Percentiles rank a stretch among this genome's conserved stretches.
These are phyloP conservation scores for Vitis labrusca DNA, from an alignment of 164 flowering plant species.

Conservation along the genomic window DNA sequence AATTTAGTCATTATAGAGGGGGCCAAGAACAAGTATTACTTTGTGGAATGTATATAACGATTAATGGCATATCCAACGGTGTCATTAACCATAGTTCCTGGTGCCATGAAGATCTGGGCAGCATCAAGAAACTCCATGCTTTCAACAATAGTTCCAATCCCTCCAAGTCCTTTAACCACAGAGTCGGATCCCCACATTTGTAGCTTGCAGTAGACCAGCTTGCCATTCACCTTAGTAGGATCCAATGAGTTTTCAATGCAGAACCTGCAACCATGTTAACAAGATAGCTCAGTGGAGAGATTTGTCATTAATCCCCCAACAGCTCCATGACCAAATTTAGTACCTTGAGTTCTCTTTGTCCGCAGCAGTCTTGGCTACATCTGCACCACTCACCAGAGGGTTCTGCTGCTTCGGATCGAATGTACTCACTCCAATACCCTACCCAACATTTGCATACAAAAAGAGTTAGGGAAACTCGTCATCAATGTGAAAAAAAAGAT, in stretches of 20 bases:
- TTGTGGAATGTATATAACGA: slow-evolving; percentile 52
- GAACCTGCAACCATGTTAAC: slow-evolving; percentile 21
- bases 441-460: slow-evolving; percentile 1
- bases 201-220: slow-evolving; percentile 52
- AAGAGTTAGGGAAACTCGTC: no score
- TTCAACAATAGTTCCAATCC: slow-evolving; percentile 53
- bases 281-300: no score
- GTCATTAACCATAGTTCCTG: slow-evolving; percentile 50
- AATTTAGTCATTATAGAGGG: no score
- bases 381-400: slow-evolving; percentile 62
- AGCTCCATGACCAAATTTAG: no score
- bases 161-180: slow-evolving; percentile 54
- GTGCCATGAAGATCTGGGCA: slow-evolving; percentile 62
- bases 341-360: slow-evolving; percentile 34
- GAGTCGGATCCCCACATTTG: slow-evolving; percentile 48
- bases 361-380: slow-evolving; percentile 33
- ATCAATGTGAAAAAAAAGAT: no score
- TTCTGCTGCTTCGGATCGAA: slow-evolving; percentile 47
- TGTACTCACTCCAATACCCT: slow-evolving; percentile 67
- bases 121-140: slow-evolving; percentile 38
- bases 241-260: slow-evolving; percentile 54
- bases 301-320: no score
- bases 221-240: slow-evolving; percentile 61
- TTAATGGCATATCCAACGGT: slow-evolving; percentile 29
- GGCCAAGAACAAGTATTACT: slow-evolving; percentile 26